These are phyloP conservation scores for Pythium angustatum DNA, from an alignment of 352 stramenopile species.

Conservation along the genomic window DNA sequence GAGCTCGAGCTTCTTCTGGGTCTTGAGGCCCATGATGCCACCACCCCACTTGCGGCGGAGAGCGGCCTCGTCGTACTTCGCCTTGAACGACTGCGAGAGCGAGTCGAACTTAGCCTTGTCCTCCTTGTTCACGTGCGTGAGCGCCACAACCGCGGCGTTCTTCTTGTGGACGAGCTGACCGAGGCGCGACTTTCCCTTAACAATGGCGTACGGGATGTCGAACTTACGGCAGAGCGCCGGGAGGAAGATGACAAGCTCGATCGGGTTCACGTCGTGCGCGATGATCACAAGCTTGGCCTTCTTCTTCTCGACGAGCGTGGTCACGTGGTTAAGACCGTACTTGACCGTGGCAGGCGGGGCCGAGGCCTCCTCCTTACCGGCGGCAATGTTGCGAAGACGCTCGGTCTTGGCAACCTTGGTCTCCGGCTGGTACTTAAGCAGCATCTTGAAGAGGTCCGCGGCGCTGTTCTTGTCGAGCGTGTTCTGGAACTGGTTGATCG, in stretches of 20 bases:
- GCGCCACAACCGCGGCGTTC: conserved; percentile 93
- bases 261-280: conserved; percentile 98
- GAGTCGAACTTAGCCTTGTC: conserved; percentile 97
- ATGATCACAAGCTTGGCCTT: conserved; percentile 99
- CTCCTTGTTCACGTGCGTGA: conserved; percentile 98
- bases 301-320: conserved; percentile 98
- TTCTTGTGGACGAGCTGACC: conserved; percentile 99
- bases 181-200: conserved; percentile 99
- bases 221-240: conserved; percentile 99
- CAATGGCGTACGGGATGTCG: conserved; percentile 99
- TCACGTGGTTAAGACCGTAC: conserved; percentile 99
- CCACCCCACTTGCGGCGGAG: conserved; percentile 97
- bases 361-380: conserved; percentile 90
- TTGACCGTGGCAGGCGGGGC: conserved; percentile 94
- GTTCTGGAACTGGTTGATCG: conserved; percentile 99
- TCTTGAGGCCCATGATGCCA: conserved; percentile 99
- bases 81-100: conserved; percentile 91
- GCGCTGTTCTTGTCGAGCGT: conserved; percentile 98
- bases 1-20: conserved; percentile 99
- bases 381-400: conserved; percentile 95
- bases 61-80: conserved; percentile 96
- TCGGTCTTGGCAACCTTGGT: conserved; percentile 97
- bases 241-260: conserved; percentile 98
- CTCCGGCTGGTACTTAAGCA: conserved; percentile 99
- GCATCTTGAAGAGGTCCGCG: conserved; percentile 97